These are phyloP conservation scores for Phytophthora boehmeriae DNA, from an alignment of 352 stramenopile species.

Conservation along the genomic window DNA sequence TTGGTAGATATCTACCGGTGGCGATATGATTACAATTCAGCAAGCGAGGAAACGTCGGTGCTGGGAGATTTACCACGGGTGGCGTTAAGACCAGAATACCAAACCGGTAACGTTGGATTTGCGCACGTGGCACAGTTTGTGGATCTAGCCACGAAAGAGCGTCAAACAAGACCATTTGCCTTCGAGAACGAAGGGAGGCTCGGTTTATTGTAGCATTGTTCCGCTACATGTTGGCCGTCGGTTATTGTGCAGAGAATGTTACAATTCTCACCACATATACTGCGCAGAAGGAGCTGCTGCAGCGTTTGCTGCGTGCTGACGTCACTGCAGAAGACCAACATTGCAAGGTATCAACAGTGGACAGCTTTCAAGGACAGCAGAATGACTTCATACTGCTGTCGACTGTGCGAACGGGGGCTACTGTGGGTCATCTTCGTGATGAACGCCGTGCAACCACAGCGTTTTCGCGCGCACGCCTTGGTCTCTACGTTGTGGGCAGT, in stretches of 20 bases:
- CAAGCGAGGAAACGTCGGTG: slow-evolving; percentile 11
- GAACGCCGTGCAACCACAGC: slow-evolving; percentile 92
- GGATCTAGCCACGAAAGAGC: slow-evolving; percentile 79
- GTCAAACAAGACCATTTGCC: slow-evolving; percentile 76
- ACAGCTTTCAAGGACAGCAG: slow-evolving; percentile 96
- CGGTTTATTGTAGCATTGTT: slow-evolving; percentile 94
- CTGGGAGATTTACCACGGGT: slow-evolving; percentile 37
- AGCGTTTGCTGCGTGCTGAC: slow-evolving; percentile 75
- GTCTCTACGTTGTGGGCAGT: slow-evolving; percentile 94
- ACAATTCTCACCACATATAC: slow-evolving; percentile 96
- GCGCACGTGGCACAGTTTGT: slow-evolving; percentile 91
- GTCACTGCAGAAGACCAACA: slow-evolving; percentile 18
- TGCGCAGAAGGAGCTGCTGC: slow-evolving; percentile 93
- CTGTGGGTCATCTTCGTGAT: slow-evolving; percentile 92
- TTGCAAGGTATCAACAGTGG: slow-evolving; percentile 89
- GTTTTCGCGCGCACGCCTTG: slow-evolving; percentile 91
- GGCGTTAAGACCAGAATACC: slow-evolving; percentile 28
- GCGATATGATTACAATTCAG: slow-evolving; percentile 53
- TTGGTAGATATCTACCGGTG: slow-evolving; percentile 91
- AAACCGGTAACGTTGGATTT: slow-evolving; percentile 90
- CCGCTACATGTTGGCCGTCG: slow-evolving; percentile 93
- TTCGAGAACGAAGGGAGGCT: slow-evolving; percentile 96
- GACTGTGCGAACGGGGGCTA: slow-evolving; percentile 88
- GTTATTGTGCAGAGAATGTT: slow-evolving; percentile 92
- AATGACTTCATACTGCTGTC: slow-evolving; percentile 96